Evolutionary conservation across 176 grass and related monocot species (phyloP).

Genomic region (Zoysia japonica): DNA sequence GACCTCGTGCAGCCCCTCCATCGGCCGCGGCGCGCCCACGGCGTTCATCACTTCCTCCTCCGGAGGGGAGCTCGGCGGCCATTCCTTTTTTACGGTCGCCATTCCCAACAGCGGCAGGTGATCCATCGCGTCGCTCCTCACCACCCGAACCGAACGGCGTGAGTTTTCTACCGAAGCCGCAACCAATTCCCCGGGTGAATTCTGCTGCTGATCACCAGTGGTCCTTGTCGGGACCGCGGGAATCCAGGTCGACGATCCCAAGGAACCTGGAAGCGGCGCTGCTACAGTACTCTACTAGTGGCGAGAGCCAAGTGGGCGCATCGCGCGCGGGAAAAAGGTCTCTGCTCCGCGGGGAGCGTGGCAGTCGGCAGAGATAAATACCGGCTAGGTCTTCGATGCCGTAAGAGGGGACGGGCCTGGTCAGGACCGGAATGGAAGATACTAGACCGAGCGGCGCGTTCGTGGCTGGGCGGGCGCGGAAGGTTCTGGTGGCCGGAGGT

Average conservation of each 20-base stretch:
- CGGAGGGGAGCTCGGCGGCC: background rate
- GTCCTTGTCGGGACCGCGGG: no score
- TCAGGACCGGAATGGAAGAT: constrained; percentile 38
- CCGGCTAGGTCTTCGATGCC: background rate
- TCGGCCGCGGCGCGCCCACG: constrained; percentile 43
- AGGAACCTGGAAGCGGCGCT: background rate
- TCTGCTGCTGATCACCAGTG: no score
- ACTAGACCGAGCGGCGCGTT: constrained; percentile 32
- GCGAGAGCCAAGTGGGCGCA: background rate
- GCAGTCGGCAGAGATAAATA: constrained; percentile 28
- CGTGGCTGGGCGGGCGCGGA: constrained; percentile 32
- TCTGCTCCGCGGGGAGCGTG: constrained; percentile 21
- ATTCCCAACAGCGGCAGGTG: constrained; percentile 15
- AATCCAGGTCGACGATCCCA: background rate
- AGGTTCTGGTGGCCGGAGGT: constrained; percentile 43
- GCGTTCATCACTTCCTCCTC: background rate
- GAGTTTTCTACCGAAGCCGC: background rate
- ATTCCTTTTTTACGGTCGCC: constrained; percentile 66
- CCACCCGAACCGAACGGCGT: background rate
- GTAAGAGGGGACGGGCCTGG: background rate
- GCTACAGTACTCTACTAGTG: background rate
- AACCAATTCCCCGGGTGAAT: background rate
- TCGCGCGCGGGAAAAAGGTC: background rate
- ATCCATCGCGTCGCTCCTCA: constrained; percentile 15
- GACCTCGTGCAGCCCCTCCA: constrained; percentile 64